Base-by-base conservation (phyloP, 192 early-diverging fungal species). In the Coemansia javaensis region DNA sequence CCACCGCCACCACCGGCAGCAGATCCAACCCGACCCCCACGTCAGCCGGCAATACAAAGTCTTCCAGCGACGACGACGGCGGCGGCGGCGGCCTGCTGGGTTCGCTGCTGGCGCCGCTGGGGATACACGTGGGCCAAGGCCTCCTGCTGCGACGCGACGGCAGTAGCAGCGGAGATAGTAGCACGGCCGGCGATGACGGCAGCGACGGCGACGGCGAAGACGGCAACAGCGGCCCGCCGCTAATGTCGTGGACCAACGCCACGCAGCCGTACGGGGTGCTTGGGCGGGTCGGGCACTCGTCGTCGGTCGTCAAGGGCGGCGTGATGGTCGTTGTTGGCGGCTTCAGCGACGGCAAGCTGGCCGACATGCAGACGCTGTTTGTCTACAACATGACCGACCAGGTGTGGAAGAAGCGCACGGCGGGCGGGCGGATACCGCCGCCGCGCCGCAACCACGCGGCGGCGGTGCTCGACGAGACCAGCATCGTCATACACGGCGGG, bases 241-340 rank as follows among this genome's bases (percentile, higher is more conserved):
- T 72, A 5, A 72, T 72, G 68, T 14, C 56, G 3, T 72, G 68
- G 68, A 36, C 56, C 47, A 66, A 60, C 37, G 27, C 44, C 20
- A 66, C 55, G 17, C 44, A 63, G 59, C 66, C 66, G 25, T 20
- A 32, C 9, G 50, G 53, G n/a, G 53, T 69, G 24, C 34, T 48
- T 6, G 66, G 55, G 7, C 62, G 74, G 15, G 47, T 66, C 0
- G 66, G 59, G 10, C 75, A 77, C 39, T 62, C 59, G 0, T 52
- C 63, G 18, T 63, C 40, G 23, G 45, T 71, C 15, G 39, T 72
- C 0, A 47, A 48, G 31, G 44, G 47, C 15, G 48, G 45, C 16
- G 34, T 40, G 9, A 77, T 77, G 75, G 75, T 63, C 14, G 64
- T 77, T 5, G 31, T 77, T 14, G 75, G 75, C 36, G 47, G 62